Conservation (phyloP, 2,329 filamentous ascomycete genomes). For the Periglandula ipomoeae region DNA sequence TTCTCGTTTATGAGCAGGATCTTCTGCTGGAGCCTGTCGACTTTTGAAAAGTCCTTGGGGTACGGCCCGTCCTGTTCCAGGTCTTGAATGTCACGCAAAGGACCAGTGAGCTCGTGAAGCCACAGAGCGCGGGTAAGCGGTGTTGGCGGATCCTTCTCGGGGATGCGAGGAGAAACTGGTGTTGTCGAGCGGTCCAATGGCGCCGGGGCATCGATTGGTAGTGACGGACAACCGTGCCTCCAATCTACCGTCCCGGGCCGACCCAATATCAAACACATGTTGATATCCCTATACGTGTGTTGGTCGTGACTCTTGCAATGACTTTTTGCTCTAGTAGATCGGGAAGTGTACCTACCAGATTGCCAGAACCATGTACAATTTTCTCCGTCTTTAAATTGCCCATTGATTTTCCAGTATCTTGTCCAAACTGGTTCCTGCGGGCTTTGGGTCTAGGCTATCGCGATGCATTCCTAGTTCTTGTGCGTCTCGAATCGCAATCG, state of each 20-base stretch:
- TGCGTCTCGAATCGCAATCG: conserved; percentile 49
- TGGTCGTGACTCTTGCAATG: background rate
- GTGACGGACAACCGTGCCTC: conserved; percentile 34
- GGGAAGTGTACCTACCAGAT: conserved; percentile 28
- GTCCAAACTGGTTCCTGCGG: conserved; percentile 35
- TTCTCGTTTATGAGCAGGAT: conserved; percentile 38
- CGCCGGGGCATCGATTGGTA: conserved; percentile 44
- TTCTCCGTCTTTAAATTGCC: conserved; percentile 45
- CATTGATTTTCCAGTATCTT: conserved; percentile 47
- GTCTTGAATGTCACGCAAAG: conserved; percentile 43
- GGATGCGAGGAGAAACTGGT: conserved; percentile 37
- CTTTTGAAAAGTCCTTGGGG: conserved; percentile 42
- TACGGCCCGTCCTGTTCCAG: conserved; percentile 48
- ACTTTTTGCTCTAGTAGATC: no score
- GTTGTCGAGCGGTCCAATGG: conserved; percentile 38
- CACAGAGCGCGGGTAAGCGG: conserved; percentile 45
- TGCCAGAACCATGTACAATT: conserved; percentile 46
- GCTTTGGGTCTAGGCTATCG: conserved; percentile 41
- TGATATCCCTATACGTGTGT: conserved; percentile 37
- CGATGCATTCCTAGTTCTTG: conserved; percentile 54
- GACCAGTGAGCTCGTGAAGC: conserved; percentile 36
- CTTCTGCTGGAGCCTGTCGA: conserved; percentile 44
- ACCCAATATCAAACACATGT: conserved; percentile 43
- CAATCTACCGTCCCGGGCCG: conserved; percentile 47
- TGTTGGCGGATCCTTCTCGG: conserved; percentile 43